Evolutionary conservation across 1,139 yeast species (phyloP).

Genomic region (Sugiyamaella sp.): DNA sequence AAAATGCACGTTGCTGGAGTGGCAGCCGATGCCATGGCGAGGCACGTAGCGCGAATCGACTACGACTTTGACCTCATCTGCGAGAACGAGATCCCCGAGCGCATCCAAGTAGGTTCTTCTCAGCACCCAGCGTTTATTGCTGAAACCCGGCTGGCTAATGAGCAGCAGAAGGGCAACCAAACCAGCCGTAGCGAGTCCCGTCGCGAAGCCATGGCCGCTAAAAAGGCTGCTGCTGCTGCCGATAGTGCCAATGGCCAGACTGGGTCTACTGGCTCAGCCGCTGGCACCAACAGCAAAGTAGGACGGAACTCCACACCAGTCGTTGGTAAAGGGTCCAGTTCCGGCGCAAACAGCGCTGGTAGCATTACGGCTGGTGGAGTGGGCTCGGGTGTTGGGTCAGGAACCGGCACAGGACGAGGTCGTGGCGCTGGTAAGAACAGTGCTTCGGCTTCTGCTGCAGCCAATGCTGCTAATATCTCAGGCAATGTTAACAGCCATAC

Average conservation of each 20-base stretch:
- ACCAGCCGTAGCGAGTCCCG: constrained; percentile 62
- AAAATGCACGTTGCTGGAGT: constrained; percentile 96
- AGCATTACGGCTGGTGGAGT: constrained; percentile 1
- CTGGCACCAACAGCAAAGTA: not conserved
- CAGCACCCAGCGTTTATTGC: constrained; percentile 75
- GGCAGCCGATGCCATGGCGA: constrained; percentile 75
- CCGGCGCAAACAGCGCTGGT: constrained; percentile 9
- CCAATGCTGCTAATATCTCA: not conserved
- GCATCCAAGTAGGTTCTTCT: constrained; percentile 63
- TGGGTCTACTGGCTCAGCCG: constrained; percentile 8
- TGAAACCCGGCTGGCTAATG: constrained; percentile 47
- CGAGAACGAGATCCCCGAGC: constrained; percentile 71
- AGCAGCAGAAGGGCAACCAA: constrained; percentile 42
- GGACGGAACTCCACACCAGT: constrained; percentile 15
- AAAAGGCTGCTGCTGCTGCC: constrained; percentile 53
- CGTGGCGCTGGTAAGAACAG: constrained; percentile 22
- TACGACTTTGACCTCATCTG: constrained; percentile 73
- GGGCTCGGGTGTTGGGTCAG: not conserved
- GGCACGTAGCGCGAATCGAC: constrained; percentile 73
- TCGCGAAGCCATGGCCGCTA: constrained; percentile 91
- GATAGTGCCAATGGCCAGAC: constrained; percentile 17
- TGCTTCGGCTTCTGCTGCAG: not conserved
- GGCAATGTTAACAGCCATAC: constrained; percentile 2
- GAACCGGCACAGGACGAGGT: constrained; percentile 22
- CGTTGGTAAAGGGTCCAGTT: not conserved